Base-by-base conservation (phyloP, 768 basidiomycete species). In the Boletus subcaerulescens region DNA sequence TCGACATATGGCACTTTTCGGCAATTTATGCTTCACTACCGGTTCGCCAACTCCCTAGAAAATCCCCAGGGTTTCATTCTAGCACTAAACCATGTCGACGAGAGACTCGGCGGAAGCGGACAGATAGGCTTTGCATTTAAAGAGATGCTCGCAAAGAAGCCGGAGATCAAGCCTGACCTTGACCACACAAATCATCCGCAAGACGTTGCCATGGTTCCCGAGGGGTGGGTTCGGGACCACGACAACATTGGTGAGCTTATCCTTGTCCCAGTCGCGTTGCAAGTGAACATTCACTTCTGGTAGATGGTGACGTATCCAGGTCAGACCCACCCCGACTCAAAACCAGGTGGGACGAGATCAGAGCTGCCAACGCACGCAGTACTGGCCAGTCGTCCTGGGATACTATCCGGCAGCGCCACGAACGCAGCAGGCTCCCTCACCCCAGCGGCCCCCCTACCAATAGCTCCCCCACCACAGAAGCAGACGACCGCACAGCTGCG, bases 271-370 rank as follows among this genome's bases (percentile, higher is more conserved):
- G 31, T 41, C 26, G 18, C 11, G n/a, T 14, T 38, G 31, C 17
- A 22, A 26, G 42, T 32, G 12, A 39, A 45, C 17, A 32, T 29
- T 55, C 12, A 61, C n/a, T 4, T 43, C 17, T 47, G 9, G 26
- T 48, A 59, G 58, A 44, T 48, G 55, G 24, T 40, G 45, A 46
- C 18, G 12, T 38, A 20, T 48, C 59, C n/a, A 54, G 33, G 17
- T 43, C 60, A 26, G 53, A 51, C 20, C 53, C 52, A n/a, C 33
- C 44, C 22, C 50, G 31, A 52, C 53, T 65, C 47, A 55, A 54
- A 36, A 80, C 70, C 48, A 80, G 74, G 56, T 90, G 88, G 88
- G 85, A 87, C 33, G 78, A 84, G 57, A 84, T 90, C 45, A 82
- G 87, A 50, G 72, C 74, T 42, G 79, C 73, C 32, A 85, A 85